Evolutionary conservation across 768 basidiomycete genomes (phyloP).

Genomic region (Royoungia palumana): DNA sequence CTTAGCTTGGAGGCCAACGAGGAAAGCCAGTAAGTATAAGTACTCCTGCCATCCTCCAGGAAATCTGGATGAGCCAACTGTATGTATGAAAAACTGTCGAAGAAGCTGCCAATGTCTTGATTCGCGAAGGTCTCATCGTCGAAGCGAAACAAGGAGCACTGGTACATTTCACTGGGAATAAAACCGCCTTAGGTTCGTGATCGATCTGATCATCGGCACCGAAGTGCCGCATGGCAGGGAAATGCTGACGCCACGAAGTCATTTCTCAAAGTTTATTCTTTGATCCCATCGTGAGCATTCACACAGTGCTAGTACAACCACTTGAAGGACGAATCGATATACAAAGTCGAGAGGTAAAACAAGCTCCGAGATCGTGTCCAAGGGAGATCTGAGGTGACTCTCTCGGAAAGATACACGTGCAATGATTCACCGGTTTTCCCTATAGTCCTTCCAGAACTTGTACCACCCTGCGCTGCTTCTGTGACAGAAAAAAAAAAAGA

Average conservation of each 20-base stretch:
- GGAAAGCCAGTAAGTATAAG: too few relatives aligned
- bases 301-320: too few relatives aligned
- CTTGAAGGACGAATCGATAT: background rate
- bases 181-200: constrained; percentile 3
- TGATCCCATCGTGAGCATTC: too few relatives aligned
- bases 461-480: constrained; percentile 72
- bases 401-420: constrained; percentile 2
- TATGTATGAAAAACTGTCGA: too few relatives aligned
- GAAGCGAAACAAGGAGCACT: background rate
- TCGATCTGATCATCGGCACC: constrained; percentile 1
- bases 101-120: background rate
- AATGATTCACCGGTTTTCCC: constrained; percentile 12
- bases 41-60: too few relatives aligned
- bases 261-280: constrained; percentile 5
- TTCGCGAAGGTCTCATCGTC: background rate
- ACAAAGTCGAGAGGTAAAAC: background rate
- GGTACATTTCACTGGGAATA: background rate
- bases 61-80: too few relatives aligned
- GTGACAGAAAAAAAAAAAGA: constrained; percentile 7
- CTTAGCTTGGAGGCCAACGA: too few relatives aligned
- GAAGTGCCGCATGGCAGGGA: too few relatives aligned
- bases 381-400: background rate
- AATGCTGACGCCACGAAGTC: constrained; percentile 13
- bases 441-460: constrained; percentile 59
- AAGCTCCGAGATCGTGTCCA: background rate